Evolutionary conservation across 1,284 basidiomycete species (phyloP).

Genomic region (Bjerkandera adusta): DNA sequence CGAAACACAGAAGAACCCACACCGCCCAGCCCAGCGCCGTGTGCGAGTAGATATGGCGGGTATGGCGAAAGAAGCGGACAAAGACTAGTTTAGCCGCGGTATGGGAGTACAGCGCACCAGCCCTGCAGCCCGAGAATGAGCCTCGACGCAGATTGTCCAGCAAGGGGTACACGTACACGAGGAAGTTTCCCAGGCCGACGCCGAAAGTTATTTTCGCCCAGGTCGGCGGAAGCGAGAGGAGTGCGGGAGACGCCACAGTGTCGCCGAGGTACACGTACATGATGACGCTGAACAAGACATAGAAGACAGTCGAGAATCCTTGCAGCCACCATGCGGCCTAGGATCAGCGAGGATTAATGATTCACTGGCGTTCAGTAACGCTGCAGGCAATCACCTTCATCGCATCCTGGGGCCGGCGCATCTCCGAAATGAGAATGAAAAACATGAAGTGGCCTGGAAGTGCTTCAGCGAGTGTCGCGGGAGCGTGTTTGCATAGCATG

Average conservation of each 20-base stretch:
- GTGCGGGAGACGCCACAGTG: slow-evolving; percentile 52
- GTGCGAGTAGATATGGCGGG: slow-evolving; percentile 55
- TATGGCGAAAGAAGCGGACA: slow-evolving; percentile 56
- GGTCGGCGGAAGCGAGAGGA: slow-evolving; percentile 46
- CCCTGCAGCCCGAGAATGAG: too few species aligned
- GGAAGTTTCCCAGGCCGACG: slow-evolving; percentile 46
- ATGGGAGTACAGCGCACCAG: slow-evolving; percentile 48
- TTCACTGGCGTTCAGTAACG: background rate
- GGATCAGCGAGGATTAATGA: background rate
- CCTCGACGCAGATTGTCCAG: too few species aligned
- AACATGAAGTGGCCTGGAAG: slow-evolving; percentile 55
- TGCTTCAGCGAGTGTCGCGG: background rate
- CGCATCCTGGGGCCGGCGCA: slow-evolving; percentile 48
- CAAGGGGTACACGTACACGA: slow-evolving; percentile 37
- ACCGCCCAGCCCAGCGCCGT: slow-evolving; percentile 56
- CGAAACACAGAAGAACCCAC: slow-evolving; percentile 49
- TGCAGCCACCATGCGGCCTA: slow-evolving; percentile 54
- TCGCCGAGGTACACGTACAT: slow-evolving; percentile 59
- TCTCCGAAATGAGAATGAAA: slow-evolving; percentile 57
- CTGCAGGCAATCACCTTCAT: slow-evolving; percentile 42
- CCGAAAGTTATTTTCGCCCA: slow-evolving; percentile 52
- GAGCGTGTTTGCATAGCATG: background rate
- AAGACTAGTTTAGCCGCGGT: slow-evolving; percentile 61
- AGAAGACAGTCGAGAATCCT: slow-evolving; percentile 49
- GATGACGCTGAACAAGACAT: slow-evolving; percentile 48